Evolutionary conservation across 2,329 filamentous ascomycete species (phyloP), one percentile per base, ranked within the genome.

Genomic region (Aspergillus nomiae): DNA sequence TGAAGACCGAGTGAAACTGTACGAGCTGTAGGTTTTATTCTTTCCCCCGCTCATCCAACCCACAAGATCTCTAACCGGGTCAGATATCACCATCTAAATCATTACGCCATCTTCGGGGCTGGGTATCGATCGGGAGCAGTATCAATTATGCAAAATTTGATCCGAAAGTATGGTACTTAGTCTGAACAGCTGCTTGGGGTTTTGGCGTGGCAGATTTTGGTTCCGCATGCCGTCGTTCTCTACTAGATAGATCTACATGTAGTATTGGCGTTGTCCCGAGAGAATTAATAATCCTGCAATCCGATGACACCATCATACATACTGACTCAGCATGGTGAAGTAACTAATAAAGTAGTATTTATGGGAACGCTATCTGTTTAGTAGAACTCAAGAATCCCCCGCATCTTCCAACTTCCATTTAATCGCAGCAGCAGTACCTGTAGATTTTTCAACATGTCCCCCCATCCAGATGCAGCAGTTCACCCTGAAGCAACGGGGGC

Each of bases 51-150:
- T 30, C 51, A 7, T 26, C 19, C 12, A n/a, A 12, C 28, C 55
- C 28, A 53, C 34, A 4, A 3, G 4, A 14, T 34, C 36, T n/a
- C 51, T 73, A 36, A 73, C 21, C 28, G 8, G 12, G 11, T 14
- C 68, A 92, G 90, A 66, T 94, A 97, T 76, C 94, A 97, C 76
- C 91, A 96, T 73, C 79, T 97, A 28, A 97, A 97, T 67, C 94
- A 97, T 70, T 90, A 89, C 81, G 89, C 91, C 1, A 83, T 97
- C 54, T 97, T 97, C 76, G 92, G 92, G 0, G 90, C 89, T 1
- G 86, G 90, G 0, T 97, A 97, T 75, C 86, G 87, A 45, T 83
- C 84, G 46, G 89, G 92, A 5, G 92, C 93, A 32, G 85, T 94
- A 77, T 84, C 85, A 5, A 95, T 96, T 60, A 95, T 96, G 91